Evolutionary conservation across 345 rosid species (phyloP).

Genomic region (Dimocarpus longan): DNA sequence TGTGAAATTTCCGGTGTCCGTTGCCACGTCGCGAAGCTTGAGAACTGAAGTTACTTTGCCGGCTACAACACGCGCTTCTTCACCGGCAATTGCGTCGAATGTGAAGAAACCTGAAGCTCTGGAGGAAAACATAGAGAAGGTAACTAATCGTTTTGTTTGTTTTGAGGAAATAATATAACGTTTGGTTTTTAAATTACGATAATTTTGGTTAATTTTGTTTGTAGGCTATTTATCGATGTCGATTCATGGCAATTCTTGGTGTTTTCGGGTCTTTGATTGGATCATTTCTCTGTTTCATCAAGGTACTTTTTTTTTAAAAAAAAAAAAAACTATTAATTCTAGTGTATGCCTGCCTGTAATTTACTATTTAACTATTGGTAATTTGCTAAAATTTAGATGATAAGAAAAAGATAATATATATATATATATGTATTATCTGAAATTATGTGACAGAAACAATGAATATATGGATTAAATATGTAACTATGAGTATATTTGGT

Average conservation of each 20-base stretch:
- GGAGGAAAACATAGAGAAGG: conserved; percentile 76
- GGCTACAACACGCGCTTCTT: conserved; percentile 27
- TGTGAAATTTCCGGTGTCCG: conserved; percentile 21
- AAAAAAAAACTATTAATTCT: not conserved
- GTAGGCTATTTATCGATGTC: conserved; percentile 65
- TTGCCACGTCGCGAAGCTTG: not conserved
- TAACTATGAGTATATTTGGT: too few species aligned
- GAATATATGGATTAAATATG: not conserved
- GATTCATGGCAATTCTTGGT: conserved; percentile 76
- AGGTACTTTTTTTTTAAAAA: conserved; percentile 38
- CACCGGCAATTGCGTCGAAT: conserved; percentile 30
- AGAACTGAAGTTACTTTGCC: conserved; percentile 17
- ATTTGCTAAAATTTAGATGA: too few species aligned
- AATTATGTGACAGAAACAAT: not conserved
- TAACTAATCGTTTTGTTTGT: conserved; percentile 9
- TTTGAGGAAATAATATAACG: not conserved
- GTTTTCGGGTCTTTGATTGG: conserved; percentile 78
- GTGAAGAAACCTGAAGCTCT: conserved; percentile 31
- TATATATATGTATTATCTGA: not conserved
- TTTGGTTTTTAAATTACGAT: not conserved
- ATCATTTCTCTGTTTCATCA: conserved; percentile 74
- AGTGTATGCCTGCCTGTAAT: not conserved
- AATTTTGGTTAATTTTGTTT: not conserved
- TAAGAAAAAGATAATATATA: too few species aligned
- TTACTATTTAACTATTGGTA: too few species aligned